Evolutionary conservation across 257 asterid species (phyloP).

Genomic region (Solanum ahanhuiri): DNA sequence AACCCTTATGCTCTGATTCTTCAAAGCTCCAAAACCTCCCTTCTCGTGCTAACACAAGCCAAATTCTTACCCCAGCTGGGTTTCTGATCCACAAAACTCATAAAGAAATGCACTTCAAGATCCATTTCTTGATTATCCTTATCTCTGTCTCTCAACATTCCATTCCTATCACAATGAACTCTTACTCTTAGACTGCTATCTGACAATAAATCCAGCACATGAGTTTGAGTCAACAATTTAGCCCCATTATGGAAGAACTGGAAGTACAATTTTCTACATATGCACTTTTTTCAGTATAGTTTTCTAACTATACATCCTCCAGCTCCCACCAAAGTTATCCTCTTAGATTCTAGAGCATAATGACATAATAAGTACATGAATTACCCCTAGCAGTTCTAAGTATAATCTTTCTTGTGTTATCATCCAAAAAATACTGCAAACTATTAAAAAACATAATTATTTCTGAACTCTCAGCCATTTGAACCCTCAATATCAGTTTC

Average conservation of each 20-base stretch:
- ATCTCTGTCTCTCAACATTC: neutral
- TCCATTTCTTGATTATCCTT: neutral
- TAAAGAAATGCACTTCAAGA: neutral
- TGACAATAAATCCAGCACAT: neutral
- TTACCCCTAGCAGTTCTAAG: neutral
- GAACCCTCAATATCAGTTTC: neutral
- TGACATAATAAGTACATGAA: neutral
- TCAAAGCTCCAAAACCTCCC: neutral
- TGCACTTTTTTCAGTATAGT: neutral
- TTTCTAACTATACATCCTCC: neutral
- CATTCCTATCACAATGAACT: neutral
- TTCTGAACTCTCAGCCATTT: neutral
- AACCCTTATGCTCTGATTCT: neutral
- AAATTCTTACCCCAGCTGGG: neutral
- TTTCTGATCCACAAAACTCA: neutral
- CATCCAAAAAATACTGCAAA: neutral
- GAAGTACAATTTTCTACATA: neutral
- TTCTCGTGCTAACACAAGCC: neutral
- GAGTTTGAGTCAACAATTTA: neutral
- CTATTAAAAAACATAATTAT: neutral
- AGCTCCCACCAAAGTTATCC: neutral
- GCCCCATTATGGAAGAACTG: neutral
- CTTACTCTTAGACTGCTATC: neutral
- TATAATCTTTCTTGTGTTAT: neutral
- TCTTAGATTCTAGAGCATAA: neutral